Conservation (phyloP, 1,284 basidiomycete genomes). For the Boletus hoseneyae region DNA sequence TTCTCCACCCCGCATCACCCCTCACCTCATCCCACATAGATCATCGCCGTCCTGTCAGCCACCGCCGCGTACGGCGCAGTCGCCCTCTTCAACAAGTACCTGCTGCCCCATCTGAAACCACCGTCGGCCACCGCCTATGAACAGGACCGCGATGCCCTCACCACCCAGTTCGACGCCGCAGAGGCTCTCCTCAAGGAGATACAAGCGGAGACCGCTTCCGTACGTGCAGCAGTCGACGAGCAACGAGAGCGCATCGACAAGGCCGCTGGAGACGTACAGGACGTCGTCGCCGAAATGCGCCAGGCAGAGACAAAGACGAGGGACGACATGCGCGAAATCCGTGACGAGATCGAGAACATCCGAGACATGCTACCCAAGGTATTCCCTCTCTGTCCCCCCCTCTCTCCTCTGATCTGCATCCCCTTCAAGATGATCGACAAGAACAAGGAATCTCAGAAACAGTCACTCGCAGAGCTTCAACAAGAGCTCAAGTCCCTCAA, state of each 20-base stretch:
- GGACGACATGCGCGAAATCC: constrained; percentile 89
- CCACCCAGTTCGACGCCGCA: constrained; percentile 92
- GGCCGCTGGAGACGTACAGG: constrained; percentile 79
- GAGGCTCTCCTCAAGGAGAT: constrained; percentile 82
- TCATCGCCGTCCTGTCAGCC: constrained; percentile 92
- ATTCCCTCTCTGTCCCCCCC: constrained; percentile 10
- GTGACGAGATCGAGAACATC: constrained; percentile 88
- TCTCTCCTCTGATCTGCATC: constrained; percentile 7
- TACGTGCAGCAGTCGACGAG: constrained; percentile 75
- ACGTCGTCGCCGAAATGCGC: constrained; percentile 72
- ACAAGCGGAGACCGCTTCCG: constrained; percentile 71
- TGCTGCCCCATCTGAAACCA: constrained; percentile 89
- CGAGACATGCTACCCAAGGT: constrained; percentile 92
- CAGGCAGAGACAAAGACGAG: constrained; percentile 77
- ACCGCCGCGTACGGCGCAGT: constrained; percentile 87
- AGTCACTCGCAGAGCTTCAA: constrained; percentile 82
- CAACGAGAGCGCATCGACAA: constrained; percentile 78
- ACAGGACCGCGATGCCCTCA: constrained; percentile 80
- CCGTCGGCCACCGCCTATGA: constrained; percentile 90
- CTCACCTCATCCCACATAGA: constrained; percentile 49
- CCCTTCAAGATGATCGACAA: constrained; percentile 84
- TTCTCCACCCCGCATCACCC: constrained; percentile 1
- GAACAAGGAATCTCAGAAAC: constrained; percentile 79
- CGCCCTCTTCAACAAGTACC: constrained; percentile 88
- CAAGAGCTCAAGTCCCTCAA: constrained; percentile 95